Conservation (phyloP, 257 asterid species). For the Solanum etuberosum region DNA sequence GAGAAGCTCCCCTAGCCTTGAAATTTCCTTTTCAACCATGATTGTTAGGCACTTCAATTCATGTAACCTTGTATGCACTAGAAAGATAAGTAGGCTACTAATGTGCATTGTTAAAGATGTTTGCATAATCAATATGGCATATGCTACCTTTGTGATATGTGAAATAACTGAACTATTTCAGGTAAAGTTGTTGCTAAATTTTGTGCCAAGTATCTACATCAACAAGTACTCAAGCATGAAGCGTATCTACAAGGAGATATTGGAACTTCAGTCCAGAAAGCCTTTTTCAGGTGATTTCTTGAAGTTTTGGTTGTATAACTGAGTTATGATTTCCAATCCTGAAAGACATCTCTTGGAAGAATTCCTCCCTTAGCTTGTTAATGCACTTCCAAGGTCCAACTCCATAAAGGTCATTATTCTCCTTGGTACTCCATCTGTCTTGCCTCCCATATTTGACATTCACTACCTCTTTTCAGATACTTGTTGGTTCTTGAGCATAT, state of each 20-base stretch:
- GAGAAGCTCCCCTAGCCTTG: neutral
- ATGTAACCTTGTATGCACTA: neutral
- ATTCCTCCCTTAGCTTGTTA: neutral
- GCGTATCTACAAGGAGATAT: slow-evolving; percentile 73
- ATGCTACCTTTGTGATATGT: slow-evolving; percentile 2
- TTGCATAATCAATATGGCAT: neutral
- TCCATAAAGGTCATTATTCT: neutral
- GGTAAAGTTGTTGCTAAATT: slow-evolving; percentile 97
- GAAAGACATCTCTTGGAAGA: neutral
- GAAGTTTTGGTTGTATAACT: neutral
- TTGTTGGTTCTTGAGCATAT: neutral
- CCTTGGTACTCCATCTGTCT: neutral
- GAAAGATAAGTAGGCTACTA: neutral
- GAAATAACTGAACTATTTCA: slow-evolving; percentile 12
- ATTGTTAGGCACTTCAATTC: neutral
- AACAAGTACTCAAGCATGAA: slow-evolving; percentile 87
- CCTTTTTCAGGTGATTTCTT: slow-evolving; percentile 75
- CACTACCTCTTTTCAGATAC: neutral
- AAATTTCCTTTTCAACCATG: neutral
- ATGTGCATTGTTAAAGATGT: neutral
- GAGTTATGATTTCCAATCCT: neutral
- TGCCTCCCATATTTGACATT: neutral
- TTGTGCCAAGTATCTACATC: slow-evolving; percentile 97
- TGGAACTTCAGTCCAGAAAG: slow-evolving; percentile 72
- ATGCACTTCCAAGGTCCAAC: neutral